Percentiles rank a stretch among this genome's conserved stretches.
phyloP scores from a whole-genome alignment of 169 alveolate species.

The Amoebophrya sp. region DNA sequence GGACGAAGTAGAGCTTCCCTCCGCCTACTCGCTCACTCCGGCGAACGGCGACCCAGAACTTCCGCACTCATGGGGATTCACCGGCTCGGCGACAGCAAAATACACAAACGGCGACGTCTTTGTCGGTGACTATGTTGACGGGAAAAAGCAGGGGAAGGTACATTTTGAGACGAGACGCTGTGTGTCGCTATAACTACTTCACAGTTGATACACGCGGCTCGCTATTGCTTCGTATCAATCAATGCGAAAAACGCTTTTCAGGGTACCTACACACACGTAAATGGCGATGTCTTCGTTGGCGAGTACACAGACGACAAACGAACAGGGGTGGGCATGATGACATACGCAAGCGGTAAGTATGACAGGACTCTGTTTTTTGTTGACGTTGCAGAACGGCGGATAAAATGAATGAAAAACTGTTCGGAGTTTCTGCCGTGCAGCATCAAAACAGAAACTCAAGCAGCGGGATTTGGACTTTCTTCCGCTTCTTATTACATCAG shows the following conservation, averaged over 20 bases:
- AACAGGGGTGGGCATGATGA: neutral
- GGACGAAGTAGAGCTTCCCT: neutral
- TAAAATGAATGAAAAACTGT: no score
- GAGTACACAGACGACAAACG: neutral
- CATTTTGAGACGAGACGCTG: no score
- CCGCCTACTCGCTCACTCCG: neutral
- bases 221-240: no score
- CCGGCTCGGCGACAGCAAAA: neutral
- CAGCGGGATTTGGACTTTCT: no score
- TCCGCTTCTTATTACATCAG: neutral
- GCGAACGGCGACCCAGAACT: neutral
- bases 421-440: no score
- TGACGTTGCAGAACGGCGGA: no score
- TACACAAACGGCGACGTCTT: slow-evolving; percentile 12
- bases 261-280: neutral
- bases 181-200: no score
- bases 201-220: no score
- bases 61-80: neutral
- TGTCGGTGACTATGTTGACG: neutral
- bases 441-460: no score
- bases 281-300: slow-evolving; percentile 5
- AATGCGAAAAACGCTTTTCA: neutral
- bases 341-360: neutral
- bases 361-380: no score
- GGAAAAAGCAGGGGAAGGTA: slow-evolving; percentile 10